Conservation (phyloP, 2,329 filamentous ascomycete genomes). For the Xylariaceae sp. region DNA sequence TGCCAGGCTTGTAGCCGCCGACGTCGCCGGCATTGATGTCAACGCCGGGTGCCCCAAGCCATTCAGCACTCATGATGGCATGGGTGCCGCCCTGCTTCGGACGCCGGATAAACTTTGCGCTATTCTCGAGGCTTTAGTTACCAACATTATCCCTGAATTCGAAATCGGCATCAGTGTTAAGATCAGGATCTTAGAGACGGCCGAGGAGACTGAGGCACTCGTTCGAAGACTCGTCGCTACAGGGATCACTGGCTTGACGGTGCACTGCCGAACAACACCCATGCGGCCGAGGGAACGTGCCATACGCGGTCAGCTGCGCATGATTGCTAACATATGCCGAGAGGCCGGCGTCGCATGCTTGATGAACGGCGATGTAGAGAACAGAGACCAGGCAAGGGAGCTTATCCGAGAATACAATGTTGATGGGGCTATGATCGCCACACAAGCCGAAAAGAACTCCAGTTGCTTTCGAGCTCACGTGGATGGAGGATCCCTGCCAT, state of each 20-base stretch:
- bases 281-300: conserved; percentile 92
- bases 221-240: conserved; percentile 81
- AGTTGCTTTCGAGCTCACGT: conserved; percentile 78
- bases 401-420: conserved; percentile 81
- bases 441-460: conserved; percentile 86
- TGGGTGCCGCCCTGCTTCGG: conserved; percentile 89
- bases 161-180: conserved; percentile 97
- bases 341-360: conserved; percentile 88
- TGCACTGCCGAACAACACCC: conserved; percentile 94
- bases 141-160: conserved; percentile 75
- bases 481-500: conserved; percentile 71
- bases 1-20: conserved; percentile 79
- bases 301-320: conserved; percentile 82
- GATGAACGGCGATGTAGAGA: conserved; percentile 92
- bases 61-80: conserved; percentile 90
- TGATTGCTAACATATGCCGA: conserved; percentile 81
- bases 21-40: conserved; percentile 94
- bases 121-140: conserved; percentile 83
- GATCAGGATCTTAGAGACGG: conserved; percentile 83
- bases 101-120: conserved; percentile 83
- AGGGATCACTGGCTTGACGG: conserved; percentile 88
- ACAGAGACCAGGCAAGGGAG: conserved; percentile 71
- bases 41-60: conserved; percentile 99
- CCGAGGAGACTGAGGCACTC: conserved; percentile 75
- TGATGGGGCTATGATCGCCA: conserved; percentile 97